Evolutionary conservation across 768 basidiomycete species (phyloP), one percentile per base, ranked within the genome.

Genomic region (Boletus rufocinnamomeus): DNA sequence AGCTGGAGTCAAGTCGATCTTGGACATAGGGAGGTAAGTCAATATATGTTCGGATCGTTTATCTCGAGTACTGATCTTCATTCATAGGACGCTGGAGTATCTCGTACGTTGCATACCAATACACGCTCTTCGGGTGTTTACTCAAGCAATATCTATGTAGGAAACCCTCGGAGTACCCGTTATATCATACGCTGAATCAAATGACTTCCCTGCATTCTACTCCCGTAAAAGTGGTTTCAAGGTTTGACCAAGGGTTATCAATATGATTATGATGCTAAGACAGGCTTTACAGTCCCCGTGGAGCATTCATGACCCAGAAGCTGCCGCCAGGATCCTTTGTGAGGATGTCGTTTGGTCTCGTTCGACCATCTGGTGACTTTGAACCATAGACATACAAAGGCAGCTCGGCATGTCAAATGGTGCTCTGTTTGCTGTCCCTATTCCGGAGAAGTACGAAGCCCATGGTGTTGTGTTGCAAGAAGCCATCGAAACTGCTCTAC

Each of bases 101-200:
- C 80, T 93, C 57, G 91, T 87, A 68, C 50, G 80, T 68, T 13
- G 14, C 50, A 44, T 57, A 21, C 34, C 38, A 43, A 5, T 0
- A 35, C 23, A 46, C 32, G 23, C n/a, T n/a, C 47, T 9, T 54
- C 5, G 40, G 25, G 34, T 44, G 35, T 53, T 30, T 34, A 16
- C 35, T 53, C 52, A 57, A n/a, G 40, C 34, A 23, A 1, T 14
- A 2, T 57, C 25, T 45, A 2, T 19, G 23, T 44, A 96, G 94
- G 96, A 98, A 84, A 95, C 95, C 0, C 84, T 95, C 38, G 96
- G 96, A 3, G 93, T 98, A 14, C 93, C 93, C 2, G 95, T 97
- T 2, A 72, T 95, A 5, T 83, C 92, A 0, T 95, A 91, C 64
- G 85, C 86, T 1, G 67, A 82, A 46, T 85, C 86, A 0, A 78